Conservation (phyloP, 2,329 filamentous ascomycete species). For the Albifimbria verrucaria region DNA sequence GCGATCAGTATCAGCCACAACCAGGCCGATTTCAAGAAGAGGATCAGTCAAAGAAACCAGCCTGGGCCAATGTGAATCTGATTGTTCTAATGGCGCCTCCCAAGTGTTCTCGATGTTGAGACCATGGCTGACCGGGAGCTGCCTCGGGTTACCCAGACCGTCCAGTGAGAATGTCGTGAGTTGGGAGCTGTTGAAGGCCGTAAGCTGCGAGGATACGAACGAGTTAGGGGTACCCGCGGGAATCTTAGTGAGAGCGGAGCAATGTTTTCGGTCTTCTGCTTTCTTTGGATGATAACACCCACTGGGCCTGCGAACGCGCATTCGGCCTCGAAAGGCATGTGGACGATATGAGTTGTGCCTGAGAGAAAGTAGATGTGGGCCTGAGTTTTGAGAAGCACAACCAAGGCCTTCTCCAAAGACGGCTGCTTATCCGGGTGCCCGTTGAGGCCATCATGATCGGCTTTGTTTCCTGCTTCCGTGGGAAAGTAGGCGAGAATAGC, state of each 20-base stretch:
- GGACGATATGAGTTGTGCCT: conserved; percentile 82
- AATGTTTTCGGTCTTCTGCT: conserved; percentile 51
- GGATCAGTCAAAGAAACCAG: conserved; percentile 85
- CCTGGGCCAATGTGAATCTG: conserved; percentile 64
- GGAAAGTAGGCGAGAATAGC: conserved; percentile 83
- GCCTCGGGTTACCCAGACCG: conserved; percentile 52
- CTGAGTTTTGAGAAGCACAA: conserved; percentile 89
- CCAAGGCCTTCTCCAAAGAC: conserved; percentile 63
- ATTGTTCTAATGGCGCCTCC: conserved; percentile 50
- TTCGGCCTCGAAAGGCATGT: conserved; percentile 93
- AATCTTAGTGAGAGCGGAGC: conserved; percentile 53
- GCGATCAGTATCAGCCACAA: conserved; percentile 60
- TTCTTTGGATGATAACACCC: conserved; percentile 84
- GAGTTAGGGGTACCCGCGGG: conserved; percentile 74
- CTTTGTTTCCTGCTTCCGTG: conserved; percentile 34
- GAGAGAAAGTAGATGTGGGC: conserved; percentile 90
- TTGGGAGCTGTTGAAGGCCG: conserved; percentile 48
- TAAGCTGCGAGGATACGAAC: conserved; percentile 69
- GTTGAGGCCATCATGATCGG: conserved; percentile 10
- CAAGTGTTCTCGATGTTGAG: conserved; percentile 57
- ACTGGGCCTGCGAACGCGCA: conserved; percentile 76
- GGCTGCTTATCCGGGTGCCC: conserved; percentile 2
- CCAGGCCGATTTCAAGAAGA: conserved; percentile 77
- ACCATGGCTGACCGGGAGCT: conserved; percentile 48
- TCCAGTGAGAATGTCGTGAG: conserved; percentile 55